These are phyloP conservation scores for Sorghum bicolor DNA, from an alignment of 176 grass and related monocot genomes.

Conservation along the genomic window Sorghum_bicolor_NCBIv3 NC_012879.2:18270501-18271000, in stretches of 20 bases:
- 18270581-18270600: not conserved
- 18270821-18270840: not conserved
- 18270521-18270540: not conserved
- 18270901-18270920: too few species aligned
- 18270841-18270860: not conserved
- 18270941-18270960: too few species aligned
- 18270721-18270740: not conserved
- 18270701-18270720: not conserved
- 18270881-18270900: constrained; percentile 38
- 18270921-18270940: too few species aligned
- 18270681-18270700: not conserved
- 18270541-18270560: not conserved
- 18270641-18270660: not conserved
- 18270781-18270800: not conserved
- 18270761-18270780: not conserved
- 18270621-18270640: not conserved
- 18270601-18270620: not conserved
- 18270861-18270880: not conserved
- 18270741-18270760: not conserved
- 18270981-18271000: too few species aligned
- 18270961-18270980: too few species aligned
- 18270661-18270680: not conserved
- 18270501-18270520: not conserved
- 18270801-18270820: not conserved
- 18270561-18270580: not conserved